These are phyloP conservation scores for cucumber (Cucumis sativus) DNA, from an alignment of 306 rosid species.

Conservation along the genomic window Cucumber_9930_V3 NC_026660.2:3576001-3576500, in stretches of 20 bases:
- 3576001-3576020: not conserved
- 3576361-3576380: conserved; percentile 76
- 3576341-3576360: conserved; percentile 85
- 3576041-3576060: not conserved
- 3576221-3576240: not conserved
- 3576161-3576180: not conserved
- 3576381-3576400: conserved; percentile 93
- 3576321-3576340: conserved; percentile 68
- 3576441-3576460: conserved; percentile 29
- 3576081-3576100: not conserved
- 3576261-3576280: not conserved
- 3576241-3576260: not conserved
- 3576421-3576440: conserved; percentile 73
- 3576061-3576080: not conserved
- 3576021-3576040: not conserved
- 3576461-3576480: not conserved
- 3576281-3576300: conserved; percentile 58
- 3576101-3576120: not conserved
- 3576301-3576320: conserved; percentile 65
- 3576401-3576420: conserved; percentile 93
- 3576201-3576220: not conserved
- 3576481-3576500: not conserved
- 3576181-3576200: not conserved
- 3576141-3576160: not conserved
- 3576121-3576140: not conserved